Evolutionary conservation across 495 filamentous ascomycete species (phyloP), one percentile per base, ranked within the genome.

Genomic region (Lentithecium fluviatile): DNA sequence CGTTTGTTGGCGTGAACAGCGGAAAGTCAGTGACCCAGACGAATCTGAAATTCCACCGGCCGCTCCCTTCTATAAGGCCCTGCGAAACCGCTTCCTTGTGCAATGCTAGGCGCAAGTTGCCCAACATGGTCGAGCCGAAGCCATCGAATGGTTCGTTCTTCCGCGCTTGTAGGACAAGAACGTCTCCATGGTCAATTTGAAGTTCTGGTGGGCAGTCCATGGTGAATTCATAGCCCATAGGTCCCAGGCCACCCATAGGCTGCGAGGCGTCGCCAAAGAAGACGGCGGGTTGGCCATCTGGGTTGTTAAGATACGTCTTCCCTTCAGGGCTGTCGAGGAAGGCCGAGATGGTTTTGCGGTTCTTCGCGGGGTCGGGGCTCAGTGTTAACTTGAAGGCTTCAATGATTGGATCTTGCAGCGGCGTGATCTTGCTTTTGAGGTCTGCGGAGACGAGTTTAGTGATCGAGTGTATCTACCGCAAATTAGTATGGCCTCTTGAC

Each of bases 1-100:
- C 82, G 37, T 81, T 83, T 23, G 75, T 75, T 0, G 88, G 88
- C 0, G 88, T 87, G 76, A 98, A 97, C 51, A 98, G 84, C 6
- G 94, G 94, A 72, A 98, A 98, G 60, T 91, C 83, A 1, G 80
- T 83, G 6, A 98, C 80, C 94, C 95, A 98, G 47, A 89, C 71
- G 67, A 90, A 90, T 37, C 80, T 75, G 64, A n/a, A n/a, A n/a
- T n/a, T n/a, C n/a, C n/a, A n/a, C n/a, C n/a, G n/a, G n/a, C n/a
- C n/a, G n/a, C n/a, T n/a, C n/a, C n/a, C n/a, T 1, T 79, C 69
- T 3, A 91, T 71, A 32, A 90, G 71, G 2, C 77, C 81, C 23
- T 76, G 62, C 34, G 78, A 75, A 1, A 92, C 78, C 11, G 88
- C 90, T 23, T 78, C 76, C 20, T 81, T 78, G 70, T 91, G 83